Evolutionary conservation across 371 early-diverging fungal genomes (phyloP).

Genomic region (Encephalitozoon hellem): DNA sequence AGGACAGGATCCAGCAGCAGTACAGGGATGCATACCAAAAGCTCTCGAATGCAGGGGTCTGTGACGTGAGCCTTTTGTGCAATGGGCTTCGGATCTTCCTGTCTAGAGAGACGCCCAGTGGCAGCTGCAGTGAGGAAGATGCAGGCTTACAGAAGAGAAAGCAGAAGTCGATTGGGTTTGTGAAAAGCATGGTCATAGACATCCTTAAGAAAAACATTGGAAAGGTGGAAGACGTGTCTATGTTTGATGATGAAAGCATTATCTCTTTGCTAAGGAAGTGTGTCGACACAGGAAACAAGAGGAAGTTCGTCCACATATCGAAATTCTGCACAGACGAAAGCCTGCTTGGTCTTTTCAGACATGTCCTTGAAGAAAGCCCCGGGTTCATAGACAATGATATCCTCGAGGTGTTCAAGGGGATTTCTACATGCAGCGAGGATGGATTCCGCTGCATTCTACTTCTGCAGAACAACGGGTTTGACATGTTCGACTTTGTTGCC

Average conservation of each 20-base stretch:
- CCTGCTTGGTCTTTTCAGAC: background rate
- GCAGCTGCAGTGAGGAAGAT: background rate
- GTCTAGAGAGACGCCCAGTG: too few relatives aligned
- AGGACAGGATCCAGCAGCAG: background rate
- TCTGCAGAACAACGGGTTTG: slow-evolving; percentile 19
- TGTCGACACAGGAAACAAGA: background rate
- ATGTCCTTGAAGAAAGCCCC: background rate
- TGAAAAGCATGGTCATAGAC: background rate
- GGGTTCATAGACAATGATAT: background rate
- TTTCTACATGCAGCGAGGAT: background rate
- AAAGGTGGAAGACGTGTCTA: background rate
- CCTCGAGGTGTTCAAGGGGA: slow-evolving; percentile 9
- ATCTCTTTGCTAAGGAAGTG: background rate
- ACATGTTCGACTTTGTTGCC: slow-evolving; percentile 30
- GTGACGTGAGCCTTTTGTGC: background rate
- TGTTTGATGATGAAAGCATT: background rate
- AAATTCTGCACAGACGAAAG: background rate
- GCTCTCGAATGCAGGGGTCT: background rate
- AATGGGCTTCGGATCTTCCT: background rate
- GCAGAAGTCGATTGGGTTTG: background rate
- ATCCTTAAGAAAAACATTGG: background rate
- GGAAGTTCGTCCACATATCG: background rate
- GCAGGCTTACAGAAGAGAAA: background rate
- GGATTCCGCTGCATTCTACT: slow-evolving; percentile 7
- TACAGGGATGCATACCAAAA: background rate